Percentiles rank a stretch among this genome's conserved stretches.
Evolutionary conservation across 352 stramenopile species (phyloP).

Genomic region (Phytophthora aleatoria): DNA sequence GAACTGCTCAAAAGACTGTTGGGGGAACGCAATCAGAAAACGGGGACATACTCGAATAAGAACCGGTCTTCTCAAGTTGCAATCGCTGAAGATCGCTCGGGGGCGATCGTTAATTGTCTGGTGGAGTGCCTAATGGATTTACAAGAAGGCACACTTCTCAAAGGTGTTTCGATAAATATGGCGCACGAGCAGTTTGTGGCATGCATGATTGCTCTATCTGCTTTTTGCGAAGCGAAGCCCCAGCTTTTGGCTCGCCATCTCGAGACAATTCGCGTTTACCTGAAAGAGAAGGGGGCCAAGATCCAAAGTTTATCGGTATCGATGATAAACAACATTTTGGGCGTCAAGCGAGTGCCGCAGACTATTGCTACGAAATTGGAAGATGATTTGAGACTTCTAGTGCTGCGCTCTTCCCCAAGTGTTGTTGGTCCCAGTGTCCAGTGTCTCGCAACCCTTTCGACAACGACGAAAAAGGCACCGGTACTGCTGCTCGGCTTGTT

Average conservation of each 20-base stretch:
- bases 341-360: slow-evolving; percentile 54
- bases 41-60: slow-evolving; percentile 30
- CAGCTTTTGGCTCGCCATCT: slow-evolving; percentile 61
- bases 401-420: slow-evolving; percentile 75
- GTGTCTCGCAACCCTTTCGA: slow-evolving; percentile 68
- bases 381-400: slow-evolving; percentile 63
- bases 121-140: slow-evolving; percentile 70
- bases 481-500: slow-evolving; percentile 64
- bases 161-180: slow-evolving; percentile 59
- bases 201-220: slow-evolving; percentile 78
- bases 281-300: slow-evolving; percentile 64
- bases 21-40: slow-evolving; percentile 29
- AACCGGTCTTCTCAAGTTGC: slow-evolving; percentile 55
- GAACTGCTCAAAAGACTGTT: slow-evolving; percentile 69
- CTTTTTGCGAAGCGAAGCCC: slow-evolving; percentile 76
- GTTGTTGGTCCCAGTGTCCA: slow-evolving; percentile 81
- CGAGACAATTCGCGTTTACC: slow-evolving; percentile 75
- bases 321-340: slow-evolving; percentile 70
- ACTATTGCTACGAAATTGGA: slow-evolving; percentile 54
- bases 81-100: slow-evolving; percentile 54
- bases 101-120: slow-evolving; percentile 70
- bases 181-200: slow-evolving; percentile 67
- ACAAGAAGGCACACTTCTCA: slow-evolving; percentile 68
- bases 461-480: slow-evolving; percentile 45
- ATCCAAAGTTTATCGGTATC: slow-evolving; percentile 65